Conservation (phyloP, 352 stramenopile species). For the Poterioochromonas sp. region DNA sequence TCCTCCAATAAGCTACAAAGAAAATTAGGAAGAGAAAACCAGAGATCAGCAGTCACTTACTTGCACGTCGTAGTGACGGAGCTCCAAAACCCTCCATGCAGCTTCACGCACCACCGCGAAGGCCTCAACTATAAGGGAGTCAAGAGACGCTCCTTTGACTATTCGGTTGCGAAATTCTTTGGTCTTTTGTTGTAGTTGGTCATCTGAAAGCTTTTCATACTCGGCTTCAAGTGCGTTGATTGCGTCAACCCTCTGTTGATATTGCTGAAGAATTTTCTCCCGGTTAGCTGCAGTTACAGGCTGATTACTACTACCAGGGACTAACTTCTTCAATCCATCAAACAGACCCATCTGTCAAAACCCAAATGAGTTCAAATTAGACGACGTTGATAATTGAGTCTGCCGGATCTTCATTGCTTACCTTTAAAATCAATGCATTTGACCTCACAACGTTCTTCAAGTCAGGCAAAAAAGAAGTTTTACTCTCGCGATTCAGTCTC, state of each 20-base stretch:
- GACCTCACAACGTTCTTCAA: too few relatives aligned
- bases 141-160: slow-evolving; percentile 51
- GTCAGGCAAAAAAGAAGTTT: too few relatives aligned
- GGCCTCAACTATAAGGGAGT: slow-evolving; percentile 58
- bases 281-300: too few relatives aligned
- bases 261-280: too few relatives aligned
- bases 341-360: too few relatives aligned
- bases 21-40: background rate
- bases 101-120: slow-evolving; percentile 70
- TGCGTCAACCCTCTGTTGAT: slow-evolving; percentile 45
- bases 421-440: too few relatives aligned
- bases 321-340: too few relatives aligned
- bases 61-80: slow-evolving; percentile 66
- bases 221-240: slow-evolving; percentile 60
- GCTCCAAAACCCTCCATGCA: slow-evolving; percentile 58
- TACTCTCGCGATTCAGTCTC: too few relatives aligned
- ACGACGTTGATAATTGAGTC: too few relatives aligned
- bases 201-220: slow-evolving; percentile 58
- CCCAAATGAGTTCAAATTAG: too few relatives aligned
- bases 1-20: slow-evolving; percentile 56
- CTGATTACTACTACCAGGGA: too few relatives aligned
- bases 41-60: background rate
- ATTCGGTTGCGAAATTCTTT: slow-evolving; percentile 42
- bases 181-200: slow-evolving; percentile 49
- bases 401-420: too few relatives aligned